Conservation (phyloP, 371 early-diverging fungal genomes). For the Funneliformis caledonium region DNA sequence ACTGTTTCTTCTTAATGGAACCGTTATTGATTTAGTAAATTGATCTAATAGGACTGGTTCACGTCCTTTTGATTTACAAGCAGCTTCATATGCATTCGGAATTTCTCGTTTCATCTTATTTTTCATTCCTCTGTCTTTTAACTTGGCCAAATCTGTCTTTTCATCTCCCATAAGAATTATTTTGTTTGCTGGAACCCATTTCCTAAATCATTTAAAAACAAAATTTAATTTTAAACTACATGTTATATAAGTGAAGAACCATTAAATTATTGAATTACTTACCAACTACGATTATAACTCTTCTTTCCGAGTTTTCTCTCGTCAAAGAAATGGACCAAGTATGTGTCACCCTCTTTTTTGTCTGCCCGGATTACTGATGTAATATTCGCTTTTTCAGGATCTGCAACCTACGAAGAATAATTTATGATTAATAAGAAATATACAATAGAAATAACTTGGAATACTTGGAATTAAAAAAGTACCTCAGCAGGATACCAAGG, state of each 20-base stretch:
- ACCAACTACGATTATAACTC: constrained; percentile 27
- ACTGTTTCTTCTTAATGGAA: background rate
- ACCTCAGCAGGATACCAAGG: constrained; percentile 54
- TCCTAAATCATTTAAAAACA: constrained; percentile 18
- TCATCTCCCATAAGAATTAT: constrained; percentile 20
- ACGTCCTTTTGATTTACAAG: constrained; percentile 16
- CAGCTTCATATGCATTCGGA: constrained; percentile 34
- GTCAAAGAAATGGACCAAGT: constrained; percentile 37
- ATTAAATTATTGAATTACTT: background rate
- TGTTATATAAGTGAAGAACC: background rate
- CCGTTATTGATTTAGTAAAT: background rate
- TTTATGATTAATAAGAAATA: background rate
- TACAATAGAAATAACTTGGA: background rate
- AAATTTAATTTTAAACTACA: background rate
- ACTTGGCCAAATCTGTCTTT: constrained; percentile 28
- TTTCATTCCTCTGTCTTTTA: constrained; percentile 31
- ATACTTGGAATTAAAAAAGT: background rate
- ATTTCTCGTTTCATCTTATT: constrained; percentile 35
- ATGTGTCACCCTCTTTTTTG: constrained; percentile 22
- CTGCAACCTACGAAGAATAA: constrained; percentile 21
- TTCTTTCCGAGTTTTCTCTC: constrained; percentile 28
- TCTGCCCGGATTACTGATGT: constrained; percentile 26
- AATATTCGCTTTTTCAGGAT: constrained; percentile 20
- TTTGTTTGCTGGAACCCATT: constrained; percentile 39
- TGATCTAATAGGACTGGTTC: constrained; percentile 1